These are phyloP conservation scores for Moniliella sp. DNA, from an alignment of 1,284 basidiomycete genomes.

Conservation along the genomic window DNA sequence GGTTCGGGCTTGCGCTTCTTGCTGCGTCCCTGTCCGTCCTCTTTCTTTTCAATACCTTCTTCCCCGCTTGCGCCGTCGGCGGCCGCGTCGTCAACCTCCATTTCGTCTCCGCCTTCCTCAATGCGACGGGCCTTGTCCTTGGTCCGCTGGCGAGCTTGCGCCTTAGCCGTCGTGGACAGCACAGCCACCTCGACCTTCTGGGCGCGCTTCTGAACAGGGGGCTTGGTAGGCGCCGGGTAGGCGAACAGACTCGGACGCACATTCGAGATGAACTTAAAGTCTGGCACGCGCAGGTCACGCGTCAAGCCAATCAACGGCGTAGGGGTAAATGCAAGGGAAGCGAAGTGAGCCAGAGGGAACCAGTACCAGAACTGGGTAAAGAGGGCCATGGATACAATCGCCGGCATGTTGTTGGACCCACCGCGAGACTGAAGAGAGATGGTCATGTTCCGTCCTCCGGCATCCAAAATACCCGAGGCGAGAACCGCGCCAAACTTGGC, in stretches of 20 bases:
- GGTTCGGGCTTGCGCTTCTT: constrained; percentile 50
- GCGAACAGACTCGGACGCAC: constrained; percentile 29
- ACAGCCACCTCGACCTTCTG: constrained; percentile 33
- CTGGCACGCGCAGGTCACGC: constrained; percentile 20
- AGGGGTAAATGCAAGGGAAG: constrained; percentile 28
- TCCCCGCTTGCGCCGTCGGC: neutral
- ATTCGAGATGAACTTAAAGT: constrained; percentile 23
- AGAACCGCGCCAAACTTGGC: constrained; percentile 33
- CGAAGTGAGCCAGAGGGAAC: constrained; percentile 33
- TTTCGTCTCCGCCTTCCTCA: constrained; percentile 11
- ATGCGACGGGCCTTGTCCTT: constrained; percentile 23
- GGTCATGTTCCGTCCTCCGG: constrained; percentile 32
- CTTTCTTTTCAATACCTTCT: too few relatives aligned
- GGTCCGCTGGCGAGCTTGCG: constrained; percentile 24
- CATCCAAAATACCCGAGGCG: constrained; percentile 28
- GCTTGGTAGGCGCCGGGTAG: constrained; percentile 24
- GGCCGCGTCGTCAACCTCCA: neutral
- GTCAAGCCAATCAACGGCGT: constrained; percentile 29
- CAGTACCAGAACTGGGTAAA: constrained; percentile 35
- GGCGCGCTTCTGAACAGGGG: constrained; percentile 25
- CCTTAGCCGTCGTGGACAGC: constrained; percentile 26
- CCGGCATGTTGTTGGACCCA: constrained; percentile 28
- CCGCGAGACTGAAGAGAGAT: constrained; percentile 25
- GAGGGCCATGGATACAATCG: constrained; percentile 32
- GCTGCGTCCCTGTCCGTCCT: too few relatives aligned